A percentile compares a stretch with the other conserved stretches of the same genome.
Conservation (phyloP, 2,329 filamentous ascomycete species). For the Cladosporium sp. region DNA sequence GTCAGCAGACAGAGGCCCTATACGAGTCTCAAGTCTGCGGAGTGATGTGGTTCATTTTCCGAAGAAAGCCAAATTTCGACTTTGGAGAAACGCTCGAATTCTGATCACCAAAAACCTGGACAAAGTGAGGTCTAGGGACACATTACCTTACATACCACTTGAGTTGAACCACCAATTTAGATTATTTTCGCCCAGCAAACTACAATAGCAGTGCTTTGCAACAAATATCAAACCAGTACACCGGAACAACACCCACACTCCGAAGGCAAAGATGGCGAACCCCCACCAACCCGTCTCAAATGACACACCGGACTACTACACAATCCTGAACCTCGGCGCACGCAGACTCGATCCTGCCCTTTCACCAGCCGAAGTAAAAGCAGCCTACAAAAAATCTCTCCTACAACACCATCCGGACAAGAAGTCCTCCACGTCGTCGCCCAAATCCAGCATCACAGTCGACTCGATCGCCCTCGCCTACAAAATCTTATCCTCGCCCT, state of each 20-base stretch:
- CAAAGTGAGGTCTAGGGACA: too few species aligned
- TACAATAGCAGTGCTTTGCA: neutral
- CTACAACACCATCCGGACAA: conserved; percentile 60
- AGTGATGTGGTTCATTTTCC: too few species aligned
- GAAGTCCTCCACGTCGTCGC: conserved; percentile 10
- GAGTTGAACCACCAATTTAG: too few species aligned
- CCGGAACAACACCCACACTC: neutral
- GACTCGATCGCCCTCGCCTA: conserved; percentile 60
- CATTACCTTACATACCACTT: too few species aligned
- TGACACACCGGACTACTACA: conserved; percentile 19
- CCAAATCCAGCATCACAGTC: conserved; percentile 35
- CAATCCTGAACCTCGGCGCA: conserved; percentile 25
- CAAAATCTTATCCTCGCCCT: conserved; percentile 46
- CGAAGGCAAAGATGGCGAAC: neutral
- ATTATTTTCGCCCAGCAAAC: neutral
- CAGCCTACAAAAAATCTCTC: conserved; percentile 55
- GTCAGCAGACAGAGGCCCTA: too few species aligned
- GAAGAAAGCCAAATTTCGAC: neutral
- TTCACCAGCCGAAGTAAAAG: conserved; percentile 39
- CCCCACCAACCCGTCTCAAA: neutral
- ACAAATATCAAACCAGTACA: neutral
- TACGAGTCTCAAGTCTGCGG: too few species aligned
- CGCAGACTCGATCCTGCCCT: conserved; percentile 10
- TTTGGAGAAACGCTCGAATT: neutral
- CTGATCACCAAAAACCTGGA: neutral